Evolutionary conservation across 2,329 filamentous ascomycete genomes (phyloP), one percentile per base, ranked within the genome.

Genomic region (Claviceps sp.): DNA sequence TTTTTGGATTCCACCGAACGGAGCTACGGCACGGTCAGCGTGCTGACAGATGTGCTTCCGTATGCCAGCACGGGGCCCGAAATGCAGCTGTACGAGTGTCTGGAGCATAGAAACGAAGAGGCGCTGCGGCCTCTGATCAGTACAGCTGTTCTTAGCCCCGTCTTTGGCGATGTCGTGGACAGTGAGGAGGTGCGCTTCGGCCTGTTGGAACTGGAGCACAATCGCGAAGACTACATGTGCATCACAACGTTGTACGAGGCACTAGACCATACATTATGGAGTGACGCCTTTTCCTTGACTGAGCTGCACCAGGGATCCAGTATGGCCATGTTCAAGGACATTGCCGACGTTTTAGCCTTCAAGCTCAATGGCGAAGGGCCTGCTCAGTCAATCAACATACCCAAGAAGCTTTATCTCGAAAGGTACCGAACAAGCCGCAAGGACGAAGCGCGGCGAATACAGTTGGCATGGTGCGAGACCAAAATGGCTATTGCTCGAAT

Each of bases 1-100:
- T 83, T 84, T 54, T 69, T 84, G 3, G 80, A 83, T 52, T 67
- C 64, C 9, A 80, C 79, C 0, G 76, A 82, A 26, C 72, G 81
- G 44, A 76, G 73, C 44, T 82, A 82, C 56, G 80, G 77, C 14
- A 77, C 75, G 0, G 72, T 72, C 22, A 76, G 78, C 51, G 65
- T 68, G 5, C 62, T 82, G 5, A 61, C 67, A 4, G 64, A 71
- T 13, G 56, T 67, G 36, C 63, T 66, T 13, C 63, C 70, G 22
- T 62, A 58, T 23, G 55, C 62, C n/a, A 60, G 53, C 37, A 55
- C 57, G 17, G 68, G 68, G 8, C 61, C 66, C 20, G 70, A 72
- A 52, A 68, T 68, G 49, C 67, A 68, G 23, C 71, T 76, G 42
- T 77, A 74, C 52, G 67, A 73, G 11, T 65, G 61, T 8, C 60